phyloP scores from a whole-genome alignment of 257 asterid species.

The Schizonepeta tenuifolia region DNA sequence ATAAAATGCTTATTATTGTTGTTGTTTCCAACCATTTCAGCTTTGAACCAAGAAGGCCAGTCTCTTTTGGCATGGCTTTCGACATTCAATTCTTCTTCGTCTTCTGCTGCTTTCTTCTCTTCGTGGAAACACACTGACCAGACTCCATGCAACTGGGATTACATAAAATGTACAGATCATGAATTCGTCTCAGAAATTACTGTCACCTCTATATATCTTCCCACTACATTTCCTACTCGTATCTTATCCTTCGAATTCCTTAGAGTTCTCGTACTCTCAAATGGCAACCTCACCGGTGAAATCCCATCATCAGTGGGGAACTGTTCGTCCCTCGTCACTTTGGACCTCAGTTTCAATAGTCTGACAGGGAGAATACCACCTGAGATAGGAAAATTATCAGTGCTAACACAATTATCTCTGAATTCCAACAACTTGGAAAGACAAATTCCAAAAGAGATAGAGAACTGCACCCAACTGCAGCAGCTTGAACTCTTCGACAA shows the following conservation, averaged over 20 bases:
- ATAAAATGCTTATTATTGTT: conserved; percentile 26
- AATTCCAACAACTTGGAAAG: conserved; percentile 56
- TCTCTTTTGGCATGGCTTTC: conserved; percentile 70
- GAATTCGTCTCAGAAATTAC: conserved; percentile 55
- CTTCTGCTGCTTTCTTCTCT: conserved; percentile 50
- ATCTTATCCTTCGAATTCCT: conserved; percentile 57
- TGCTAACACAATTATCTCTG: conserved; percentile 48
- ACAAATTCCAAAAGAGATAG: conserved; percentile 57
- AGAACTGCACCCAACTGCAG: conserved; percentile 54
- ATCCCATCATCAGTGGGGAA: conserved; percentile 58
- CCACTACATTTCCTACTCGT: conserved; percentile 54
- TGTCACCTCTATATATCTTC: conserved; percentile 55
- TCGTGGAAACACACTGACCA: conserved; percentile 56
- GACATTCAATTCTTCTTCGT: conserved; percentile 58
- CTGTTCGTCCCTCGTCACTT: conserved; percentile 45
- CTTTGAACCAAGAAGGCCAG: conserved; percentile 64
- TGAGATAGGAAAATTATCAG: conserved; percentile 55
- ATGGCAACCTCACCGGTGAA: conserved; percentile 58
- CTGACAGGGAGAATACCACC: conserved; percentile 59
- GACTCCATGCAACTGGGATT: conserved; percentile 73
- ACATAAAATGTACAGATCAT: conserved; percentile 51
- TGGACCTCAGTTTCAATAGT: conserved; percentile 72
- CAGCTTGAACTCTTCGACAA: conserved; percentile 68
- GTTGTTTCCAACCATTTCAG: conserved; percentile 42
- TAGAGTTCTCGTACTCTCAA: conserved; percentile 47